Evolutionary conservation across 306 rosid species (phyloP), one percentile per base, ranked within the genome.

Genomic region (Fragaria ananassa): DNA sequence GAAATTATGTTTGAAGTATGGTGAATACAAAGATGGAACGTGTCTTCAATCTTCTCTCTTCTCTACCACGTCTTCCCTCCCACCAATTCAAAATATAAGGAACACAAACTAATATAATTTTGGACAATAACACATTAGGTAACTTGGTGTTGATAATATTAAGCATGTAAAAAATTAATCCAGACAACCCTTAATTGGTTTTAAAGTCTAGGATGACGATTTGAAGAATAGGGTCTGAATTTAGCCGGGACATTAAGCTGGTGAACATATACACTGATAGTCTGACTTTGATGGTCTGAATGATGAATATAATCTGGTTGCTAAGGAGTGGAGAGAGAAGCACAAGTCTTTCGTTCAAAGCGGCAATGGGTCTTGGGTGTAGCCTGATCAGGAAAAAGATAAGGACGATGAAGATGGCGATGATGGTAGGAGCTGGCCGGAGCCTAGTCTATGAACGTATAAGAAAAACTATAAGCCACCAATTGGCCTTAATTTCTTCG

Each of bases 281-380:
- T 47, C 18, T 79, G 41, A 37, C 5, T 37, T 37, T 4, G 41
- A 8, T 50, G 51, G 46, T 37, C 41, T 37, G 41, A 37, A 42
- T 42, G 78, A 79, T 46, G 70, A 80, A 23, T 44, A 80, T 74
- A 35, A 13, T 5, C 10, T 25, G 2, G 60, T 80, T 57, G 21
- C 23, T 3, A 57, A 46, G 8, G 74, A 75, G 74, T 79, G 78
- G 78, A 51, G 47, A 1, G 74, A 53, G 60, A 53, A 79, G 68
- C 66, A 79, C 78, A 79, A 72, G 60, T 72, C 74, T 31, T 3
- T 72, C 74, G 39, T 53, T 25, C 82, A 79, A 53, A n/a, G 51
- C 0, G 68, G 25, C 4, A 50, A 79, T 10, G 82, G 82, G 5
- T 34, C 34, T 14, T 79, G 82, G 82, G 68, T 62, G 69, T 50